phyloP scores from a whole-genome alignment of 2,329 filamentous ascomycete species.

The Cyclaneusma minus region DNA sequence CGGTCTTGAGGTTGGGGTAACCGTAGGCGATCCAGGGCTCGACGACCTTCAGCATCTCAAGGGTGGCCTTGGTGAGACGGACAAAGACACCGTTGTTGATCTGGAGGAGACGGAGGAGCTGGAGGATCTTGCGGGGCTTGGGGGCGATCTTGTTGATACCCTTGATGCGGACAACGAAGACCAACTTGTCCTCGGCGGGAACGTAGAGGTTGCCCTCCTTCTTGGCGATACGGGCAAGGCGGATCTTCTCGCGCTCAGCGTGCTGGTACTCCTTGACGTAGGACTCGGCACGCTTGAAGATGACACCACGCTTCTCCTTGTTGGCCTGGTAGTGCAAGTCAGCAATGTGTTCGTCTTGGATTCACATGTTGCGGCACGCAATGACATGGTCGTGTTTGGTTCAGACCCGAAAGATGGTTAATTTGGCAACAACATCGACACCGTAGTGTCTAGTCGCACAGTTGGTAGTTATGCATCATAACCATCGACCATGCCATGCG shows the following conservation, averaged over 20 bases:
- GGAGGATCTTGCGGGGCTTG: slow-evolving; percentile 99
- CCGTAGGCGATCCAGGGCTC: slow-evolving; percentile 99
- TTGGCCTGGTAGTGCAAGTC: slow-evolving; percentile 50
- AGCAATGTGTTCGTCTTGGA: slow-evolving; percentile 20
- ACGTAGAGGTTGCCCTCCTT: slow-evolving; percentile 88
- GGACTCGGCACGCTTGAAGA: slow-evolving; percentile 99
- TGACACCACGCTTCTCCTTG: slow-evolving; percentile 96
- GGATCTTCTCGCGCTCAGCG: slow-evolving; percentile 95
- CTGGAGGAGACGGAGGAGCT: slow-evolving; percentile 97
- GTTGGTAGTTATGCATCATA: slow-evolving; percentile 81
- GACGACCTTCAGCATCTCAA: slow-evolving; percentile 94
- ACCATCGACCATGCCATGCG: slow-evolving; percentile 23
- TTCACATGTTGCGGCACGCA: slow-evolving; percentile 6
- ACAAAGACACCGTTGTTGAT: slow-evolving; percentile 99
- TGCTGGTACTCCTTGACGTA: slow-evolving; percentile 99
- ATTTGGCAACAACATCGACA: slow-evolving; percentile 96
- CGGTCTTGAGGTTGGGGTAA: slow-evolving; percentile 98
- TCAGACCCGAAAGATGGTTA: slow-evolving; percentile 99
- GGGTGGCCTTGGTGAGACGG: slow-evolving; percentile 91
- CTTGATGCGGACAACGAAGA: slow-evolving; percentile 99
- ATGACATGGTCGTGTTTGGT: slow-evolving; percentile 13
- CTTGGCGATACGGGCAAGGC: slow-evolving; percentile 79
- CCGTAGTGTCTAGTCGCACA: slow-evolving; percentile 70
- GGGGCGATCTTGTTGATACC: slow-evolving; percentile 99
- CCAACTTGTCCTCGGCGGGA: slow-evolving; percentile 85